Evolutionary conservation across 2,329 filamentous ascomycete species (phyloP).

Genomic region (Cladosporium sp.): DNA sequence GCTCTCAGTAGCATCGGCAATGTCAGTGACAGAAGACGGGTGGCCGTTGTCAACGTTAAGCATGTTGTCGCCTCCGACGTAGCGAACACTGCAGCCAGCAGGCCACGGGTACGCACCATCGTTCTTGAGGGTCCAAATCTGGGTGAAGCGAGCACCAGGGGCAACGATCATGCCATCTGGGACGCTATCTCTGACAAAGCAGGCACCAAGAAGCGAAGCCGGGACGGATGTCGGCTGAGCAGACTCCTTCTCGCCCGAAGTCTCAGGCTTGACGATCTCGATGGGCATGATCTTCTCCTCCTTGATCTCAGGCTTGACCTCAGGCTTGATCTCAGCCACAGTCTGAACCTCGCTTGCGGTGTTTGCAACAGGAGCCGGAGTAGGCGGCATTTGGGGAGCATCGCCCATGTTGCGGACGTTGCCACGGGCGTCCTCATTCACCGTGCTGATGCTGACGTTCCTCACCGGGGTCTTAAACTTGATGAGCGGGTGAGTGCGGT

Average conservation of each 20-base stretch:
- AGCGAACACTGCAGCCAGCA: constrained; percentile 81
- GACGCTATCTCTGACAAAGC: constrained; percentile 74
- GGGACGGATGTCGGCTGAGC: constrained; percentile 18
- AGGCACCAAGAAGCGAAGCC: constrained; percentile 49
- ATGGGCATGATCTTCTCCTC: constrained; percentile 22
- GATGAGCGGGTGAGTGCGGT: constrained; percentile 92
- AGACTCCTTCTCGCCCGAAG: constrained; percentile 10
- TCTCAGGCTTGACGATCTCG: neutral
- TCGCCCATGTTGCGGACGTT: constrained; percentile 72
- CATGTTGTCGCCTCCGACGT: constrained; percentile 94
- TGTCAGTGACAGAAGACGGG: constrained; percentile 70
- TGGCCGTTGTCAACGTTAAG: constrained; percentile 77
- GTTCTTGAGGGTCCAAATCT: constrained; percentile 90
- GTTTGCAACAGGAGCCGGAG: constrained; percentile 34
- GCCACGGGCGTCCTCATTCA: constrained; percentile 69
- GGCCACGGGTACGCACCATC: constrained; percentile 77
- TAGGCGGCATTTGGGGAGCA: constrained; percentile 15
- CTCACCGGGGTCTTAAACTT: constrained; percentile 94
- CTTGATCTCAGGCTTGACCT: constrained; percentile 18
- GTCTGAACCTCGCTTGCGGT: constrained; percentile 63
- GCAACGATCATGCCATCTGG: constrained; percentile 69
- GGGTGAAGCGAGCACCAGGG: constrained; percentile 71
- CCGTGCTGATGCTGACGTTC: constrained; percentile 79
- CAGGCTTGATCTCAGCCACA: constrained; percentile 66
- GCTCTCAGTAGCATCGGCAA: constrained; percentile 76